Evolutionary conservation across 2,329 filamentous ascomycete species (phyloP).

Genomic region (Aureobasidium sp.): DNA sequence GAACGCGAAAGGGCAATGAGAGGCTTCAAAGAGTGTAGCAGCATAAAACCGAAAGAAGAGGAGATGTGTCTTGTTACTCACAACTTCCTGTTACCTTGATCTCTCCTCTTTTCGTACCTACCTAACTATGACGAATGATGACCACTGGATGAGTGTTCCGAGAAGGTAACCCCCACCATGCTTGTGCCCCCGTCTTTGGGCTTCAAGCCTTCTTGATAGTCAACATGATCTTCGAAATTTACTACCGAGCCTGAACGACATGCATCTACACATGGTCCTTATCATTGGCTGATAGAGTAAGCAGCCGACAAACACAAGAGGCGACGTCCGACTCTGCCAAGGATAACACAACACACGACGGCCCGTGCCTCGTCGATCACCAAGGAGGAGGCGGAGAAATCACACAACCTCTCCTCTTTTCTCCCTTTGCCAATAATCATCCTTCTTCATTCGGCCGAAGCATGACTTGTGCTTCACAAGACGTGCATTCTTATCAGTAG

Average conservation of each 20-base stretch:
- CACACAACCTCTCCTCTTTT: not conserved
- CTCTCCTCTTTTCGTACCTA: not conserved
- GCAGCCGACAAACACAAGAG: not conserved
- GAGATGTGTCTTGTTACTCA: not conserved
- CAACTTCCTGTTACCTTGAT: not conserved
- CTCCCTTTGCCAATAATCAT: constrained; percentile 2
- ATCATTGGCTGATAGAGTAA: constrained; percentile 14
- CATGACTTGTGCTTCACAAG: not conserved
- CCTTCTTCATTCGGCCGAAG: not conserved
- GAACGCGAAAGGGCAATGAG: not conserved
- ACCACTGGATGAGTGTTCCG: not conserved
- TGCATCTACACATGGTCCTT: not conserved
- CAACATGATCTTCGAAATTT: not conserved
- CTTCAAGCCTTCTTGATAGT: not conserved
- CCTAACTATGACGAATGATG: constrained; percentile 1
- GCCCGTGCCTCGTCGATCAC: constrained; percentile 7
- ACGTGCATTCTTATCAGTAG: constrained; percentile 7
- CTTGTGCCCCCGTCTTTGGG: not conserved
- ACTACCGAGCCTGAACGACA: not conserved
- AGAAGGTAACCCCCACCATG: not conserved
- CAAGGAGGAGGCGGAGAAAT: not conserved
- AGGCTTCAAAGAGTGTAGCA: not conserved
- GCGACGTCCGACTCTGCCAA: constrained; percentile 12
- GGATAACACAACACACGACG: not conserved
- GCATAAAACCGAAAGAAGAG: not conserved